These are phyloP conservation scores for Filobasidium floriforme DNA, from an alignment of 768 basidiomycete species.

Conservation along the genomic window DNA sequence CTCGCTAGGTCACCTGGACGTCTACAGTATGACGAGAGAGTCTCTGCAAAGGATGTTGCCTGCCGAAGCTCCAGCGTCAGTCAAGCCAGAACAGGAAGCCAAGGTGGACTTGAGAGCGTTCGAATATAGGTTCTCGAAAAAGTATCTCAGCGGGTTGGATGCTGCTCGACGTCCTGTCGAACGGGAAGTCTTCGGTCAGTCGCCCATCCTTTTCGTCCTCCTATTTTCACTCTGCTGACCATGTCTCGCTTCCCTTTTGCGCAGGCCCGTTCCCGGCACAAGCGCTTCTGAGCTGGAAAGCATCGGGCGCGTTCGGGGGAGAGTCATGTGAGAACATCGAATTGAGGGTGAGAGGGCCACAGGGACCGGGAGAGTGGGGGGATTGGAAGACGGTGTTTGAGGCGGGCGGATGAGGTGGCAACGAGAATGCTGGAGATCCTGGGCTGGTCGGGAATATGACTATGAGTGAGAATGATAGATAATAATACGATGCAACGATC, in stretches of 20 bases:
- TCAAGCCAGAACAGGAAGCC: conserved; percentile 12
- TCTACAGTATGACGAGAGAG: conserved; percentile 44
- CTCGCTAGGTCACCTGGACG: conserved; percentile 43
- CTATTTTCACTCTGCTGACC: not conserved
- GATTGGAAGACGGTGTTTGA: conserved; percentile 23
- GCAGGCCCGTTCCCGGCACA: conserved; percentile 41
- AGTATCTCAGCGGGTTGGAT: conserved; percentile 38
- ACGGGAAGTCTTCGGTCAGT: conserved; percentile 45
- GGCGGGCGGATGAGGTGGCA: not conserved
- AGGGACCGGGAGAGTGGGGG: conserved; percentile 30
- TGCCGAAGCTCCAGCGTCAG: conserved; percentile 17
- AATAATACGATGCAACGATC: too few relatives aligned
- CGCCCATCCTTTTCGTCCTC: not conserved
- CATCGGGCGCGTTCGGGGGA: conserved; percentile 44
- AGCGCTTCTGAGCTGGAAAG: conserved; percentile 39
- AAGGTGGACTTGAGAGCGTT: conserved; percentile 34
- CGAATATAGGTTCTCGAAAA: conserved; percentile 45
- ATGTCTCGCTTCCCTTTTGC: not conserved
- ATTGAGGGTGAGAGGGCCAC: conserved; percentile 21
- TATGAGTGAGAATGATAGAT: too few relatives aligned
- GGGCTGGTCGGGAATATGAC: not conserved
- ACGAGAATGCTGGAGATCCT: not conserved
- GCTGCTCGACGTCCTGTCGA: conserved; percentile 43
- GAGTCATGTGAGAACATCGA: conserved; percentile 45
- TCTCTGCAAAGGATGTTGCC: conserved; percentile 45